Evolutionary conservation across 305 asterid species (phyloP).

Genomic region (Fraxinus paxiana): DNA sequence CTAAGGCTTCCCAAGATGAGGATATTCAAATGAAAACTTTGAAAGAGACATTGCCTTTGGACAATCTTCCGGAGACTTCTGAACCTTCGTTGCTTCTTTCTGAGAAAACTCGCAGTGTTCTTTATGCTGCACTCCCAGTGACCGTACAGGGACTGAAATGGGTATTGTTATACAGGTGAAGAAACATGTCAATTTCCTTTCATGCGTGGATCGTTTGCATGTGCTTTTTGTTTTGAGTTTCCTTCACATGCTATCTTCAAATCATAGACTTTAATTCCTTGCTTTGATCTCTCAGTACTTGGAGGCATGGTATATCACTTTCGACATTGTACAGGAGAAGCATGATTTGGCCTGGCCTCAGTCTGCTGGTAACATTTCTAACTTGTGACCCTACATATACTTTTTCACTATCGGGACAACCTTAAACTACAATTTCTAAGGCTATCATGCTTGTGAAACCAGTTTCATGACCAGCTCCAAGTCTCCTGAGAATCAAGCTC

Average conservation of each 20-base stretch:
- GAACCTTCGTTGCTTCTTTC: constrained; percentile 85
- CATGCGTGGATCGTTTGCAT: constrained; percentile 1
- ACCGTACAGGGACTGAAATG: constrained; percentile 78
- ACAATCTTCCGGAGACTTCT: constrained; percentile 64
- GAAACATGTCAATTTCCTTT: background rate
- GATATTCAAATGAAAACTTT: constrained; percentile 47
- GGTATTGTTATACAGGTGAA: constrained; percentile 77
- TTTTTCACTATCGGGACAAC: background rate
- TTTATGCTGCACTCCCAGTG: constrained; percentile 67
- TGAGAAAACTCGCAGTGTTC: constrained; percentile 56
- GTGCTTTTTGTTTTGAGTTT: constrained; percentile 4
- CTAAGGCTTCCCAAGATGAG: constrained; percentile 34
- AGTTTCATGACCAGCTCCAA: background rate
- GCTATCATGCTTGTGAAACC: constrained; percentile 5
- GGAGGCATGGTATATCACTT: constrained; percentile 94
- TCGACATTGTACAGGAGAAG: constrained; percentile 87
- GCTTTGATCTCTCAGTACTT: constrained; percentile 55
- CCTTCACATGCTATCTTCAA: constrained; percentile 3
- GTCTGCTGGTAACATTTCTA: constrained; percentile 64
- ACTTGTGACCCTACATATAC: background rate
- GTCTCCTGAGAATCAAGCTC: background rate
- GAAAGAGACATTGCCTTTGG: constrained; percentile 30
- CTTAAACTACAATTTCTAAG: background rate
- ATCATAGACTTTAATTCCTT: constrained; percentile 14
- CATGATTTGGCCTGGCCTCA: constrained; percentile 83